Evolutionary conservation across 2,329 filamentous ascomycete genomes (phyloP).

Genomic region (Celoporthe dispersa): DNA sequence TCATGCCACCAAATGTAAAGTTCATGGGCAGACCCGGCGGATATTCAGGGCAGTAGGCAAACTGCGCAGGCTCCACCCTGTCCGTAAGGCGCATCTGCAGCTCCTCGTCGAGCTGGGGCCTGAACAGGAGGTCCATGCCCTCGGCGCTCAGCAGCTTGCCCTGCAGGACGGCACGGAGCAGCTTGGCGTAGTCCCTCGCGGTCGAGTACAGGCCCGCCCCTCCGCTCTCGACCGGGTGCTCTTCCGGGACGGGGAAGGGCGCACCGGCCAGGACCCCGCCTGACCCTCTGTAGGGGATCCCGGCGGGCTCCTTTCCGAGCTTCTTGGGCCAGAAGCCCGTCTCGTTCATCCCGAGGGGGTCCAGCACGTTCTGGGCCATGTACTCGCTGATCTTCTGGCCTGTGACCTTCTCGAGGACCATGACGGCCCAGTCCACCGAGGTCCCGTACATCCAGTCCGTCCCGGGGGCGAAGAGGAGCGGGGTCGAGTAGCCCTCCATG

Average conservation of each 20-base stretch:
- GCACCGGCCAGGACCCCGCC: slow-evolving; percentile 7
- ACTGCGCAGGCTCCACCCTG: neutral
- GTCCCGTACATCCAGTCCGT: slow-evolving; percentile 38
- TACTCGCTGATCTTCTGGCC: slow-evolving; percentile 34
- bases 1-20: slow-evolving; percentile 24
- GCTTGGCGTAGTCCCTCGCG: slow-evolving; percentile 31
- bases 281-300: slow-evolving; percentile 14
- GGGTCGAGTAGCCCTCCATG: slow-evolving; percentile 33
- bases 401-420: slow-evolving; percentile 34
- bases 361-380: slow-evolving; percentile 33
- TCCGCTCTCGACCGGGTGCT: slow-evolving; percentile 32
- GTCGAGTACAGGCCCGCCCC: slow-evolving; percentile 35
- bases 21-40: slow-evolving; percentile 5
- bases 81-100: slow-evolving; percentile 30
- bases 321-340: slow-evolving; percentile 35
- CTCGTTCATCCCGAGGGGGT: slow-evolving; percentile 30
- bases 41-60: slow-evolving; percentile 14
- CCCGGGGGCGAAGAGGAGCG: slow-evolving; percentile 39
- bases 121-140: slow-evolving; percentile 32
- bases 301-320: slow-evolving; percentile 1
- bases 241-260: slow-evolving; percentile 12
- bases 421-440: slow-evolving; percentile 38
- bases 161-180: slow-evolving; percentile 30
- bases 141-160: slow-evolving; percentile 28
- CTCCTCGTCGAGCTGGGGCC: slow-evolving; percentile 29